A percentile compares a stretch with the other conserved stretches of the same genome.
Conservation (phyloP, 768 basidiomycete genomes). For the Panus rudis region DNA sequence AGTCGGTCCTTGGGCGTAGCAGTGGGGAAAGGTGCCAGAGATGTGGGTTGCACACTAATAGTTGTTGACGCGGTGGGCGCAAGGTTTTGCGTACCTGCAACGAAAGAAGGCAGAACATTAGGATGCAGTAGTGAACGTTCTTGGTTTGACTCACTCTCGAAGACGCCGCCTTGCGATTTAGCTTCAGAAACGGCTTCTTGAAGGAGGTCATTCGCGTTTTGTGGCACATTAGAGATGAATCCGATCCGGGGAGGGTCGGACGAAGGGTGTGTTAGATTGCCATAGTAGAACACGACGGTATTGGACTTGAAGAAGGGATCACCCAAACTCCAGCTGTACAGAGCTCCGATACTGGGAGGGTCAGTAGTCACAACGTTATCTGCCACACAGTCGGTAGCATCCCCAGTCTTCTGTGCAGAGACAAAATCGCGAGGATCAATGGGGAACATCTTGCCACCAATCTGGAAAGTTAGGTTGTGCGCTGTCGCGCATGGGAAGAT, state of each 20-base stretch:
- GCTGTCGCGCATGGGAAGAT: conserved; percentile 52
- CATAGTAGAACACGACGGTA: conserved; percentile 68
- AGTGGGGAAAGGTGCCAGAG: no score
- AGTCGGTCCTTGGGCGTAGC: no score
- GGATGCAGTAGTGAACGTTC: no score
- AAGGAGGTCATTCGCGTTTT: conserved; percentile 40
- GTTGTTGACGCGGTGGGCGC: conserved; percentile 9
- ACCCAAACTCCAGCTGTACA: conserved; percentile 76
- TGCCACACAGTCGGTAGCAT: conserved; percentile 40
- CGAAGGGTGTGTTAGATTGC: conserved; percentile 64
- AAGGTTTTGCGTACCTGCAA: conserved; percentile 3
- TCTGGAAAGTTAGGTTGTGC: conserved; percentile 60
- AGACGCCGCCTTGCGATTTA: conserved; percentile 16
- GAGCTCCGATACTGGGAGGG: conserved; percentile 47
- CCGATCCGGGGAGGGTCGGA: conserved; percentile 65
- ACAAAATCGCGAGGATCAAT: conserved; percentile 73
- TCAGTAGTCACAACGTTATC: conserved; percentile 57
- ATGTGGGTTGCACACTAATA: no score
- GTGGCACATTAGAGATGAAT: conserved; percentile 62
- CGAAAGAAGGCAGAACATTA: no score
- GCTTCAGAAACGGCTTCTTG: conserved; percentile 30
- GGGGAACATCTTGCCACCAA: conserved; percentile 65
- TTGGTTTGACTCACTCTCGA: conserved; percentile 10
- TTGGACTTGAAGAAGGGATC: conserved; percentile 75
- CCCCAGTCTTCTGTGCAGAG: conserved; percentile 30